Conservation (phyloP, 495 filamentous ascomycete genomes). For the Lepraria neglecta region DNA sequence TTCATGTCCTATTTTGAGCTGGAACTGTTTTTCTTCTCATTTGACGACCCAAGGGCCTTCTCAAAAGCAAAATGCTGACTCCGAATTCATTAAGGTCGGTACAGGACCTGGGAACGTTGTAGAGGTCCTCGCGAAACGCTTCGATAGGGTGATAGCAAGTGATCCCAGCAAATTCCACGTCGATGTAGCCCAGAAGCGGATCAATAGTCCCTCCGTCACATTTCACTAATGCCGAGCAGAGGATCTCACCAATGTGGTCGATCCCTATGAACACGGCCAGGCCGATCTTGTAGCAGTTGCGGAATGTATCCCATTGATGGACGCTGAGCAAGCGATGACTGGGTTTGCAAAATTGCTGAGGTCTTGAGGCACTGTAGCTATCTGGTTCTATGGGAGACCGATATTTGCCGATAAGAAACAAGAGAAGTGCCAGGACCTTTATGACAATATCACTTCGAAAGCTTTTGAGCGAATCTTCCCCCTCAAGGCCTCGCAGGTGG, state of each 20-base stretch:
- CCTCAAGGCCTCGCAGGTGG: constrained; percentile 6
- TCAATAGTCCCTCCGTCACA: constrained; percentile 14
- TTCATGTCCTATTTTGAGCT: no score
- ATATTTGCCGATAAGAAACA: constrained; percentile 26
- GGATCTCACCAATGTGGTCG: constrained; percentile 20
- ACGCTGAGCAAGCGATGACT: constrained; percentile 23
- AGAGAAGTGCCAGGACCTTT: constrained; percentile 23
- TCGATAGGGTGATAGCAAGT: constrained; percentile 28
- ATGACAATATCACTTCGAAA: constrained; percentile 18
- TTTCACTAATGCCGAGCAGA: constrained; percentile 24
- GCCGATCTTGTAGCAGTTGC: constrained; percentile 30
- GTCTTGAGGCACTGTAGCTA: constrained; percentile 30
- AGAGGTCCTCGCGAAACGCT: constrained; percentile 22
- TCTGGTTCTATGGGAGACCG: constrained; percentile 34
- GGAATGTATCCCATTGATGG: constrained; percentile 31
- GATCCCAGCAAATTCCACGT: constrained; percentile 27
- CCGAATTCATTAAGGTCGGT: constrained; percentile 17
- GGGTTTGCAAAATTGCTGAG: constrained; percentile 26
- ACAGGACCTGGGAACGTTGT: constrained; percentile 30
- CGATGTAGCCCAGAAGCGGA: constrained; percentile 21
- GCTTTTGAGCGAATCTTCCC: constrained; percentile 23
- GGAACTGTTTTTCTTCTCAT: no score
- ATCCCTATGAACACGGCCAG: constrained; percentile 14
- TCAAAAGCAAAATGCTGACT: no score
- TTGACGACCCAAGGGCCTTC: no score